Evolutionary conservation across 768 basidiomycete species (phyloP).

Genomic region (Hypsizygus marmoreus): DNA sequence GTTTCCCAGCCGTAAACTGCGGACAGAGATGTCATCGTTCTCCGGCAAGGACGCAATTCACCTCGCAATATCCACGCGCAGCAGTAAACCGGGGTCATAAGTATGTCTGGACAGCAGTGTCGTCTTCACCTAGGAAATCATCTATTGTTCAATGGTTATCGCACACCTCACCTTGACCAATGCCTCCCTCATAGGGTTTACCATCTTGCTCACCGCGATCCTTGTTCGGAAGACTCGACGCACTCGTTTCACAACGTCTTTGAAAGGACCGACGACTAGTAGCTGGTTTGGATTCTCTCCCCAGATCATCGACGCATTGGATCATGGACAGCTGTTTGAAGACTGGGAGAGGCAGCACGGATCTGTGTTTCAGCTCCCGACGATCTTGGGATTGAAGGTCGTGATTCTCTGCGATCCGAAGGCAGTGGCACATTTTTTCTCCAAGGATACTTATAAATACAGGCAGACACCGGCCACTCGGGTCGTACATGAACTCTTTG

Average conservation of each 20-base stretch:
- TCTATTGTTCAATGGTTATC: too few relatives aligned
- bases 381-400: conserved; percentile 9
- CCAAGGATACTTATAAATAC: conserved; percentile 17
- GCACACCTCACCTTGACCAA: too few relatives aligned
- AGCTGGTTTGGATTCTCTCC: conserved; percentile 14
- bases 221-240: too few relatives aligned
- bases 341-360: conserved; percentile 19
- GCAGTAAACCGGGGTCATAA: too few relatives aligned
- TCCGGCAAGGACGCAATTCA: too few relatives aligned
- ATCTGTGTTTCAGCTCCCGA: conserved; percentile 11
- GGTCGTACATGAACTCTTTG: conserved; percentile 24
- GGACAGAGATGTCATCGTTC: too few relatives aligned
- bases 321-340: conserved; percentile 9
- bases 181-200: too few relatives aligned
- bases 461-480: conserved; percentile 22
- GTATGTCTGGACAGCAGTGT: too few relatives aligned
- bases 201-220: too few relatives aligned
- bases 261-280: conserved; percentile 14
- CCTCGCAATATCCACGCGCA: too few relatives aligned
- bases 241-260: neutral
- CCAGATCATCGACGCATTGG: neutral
- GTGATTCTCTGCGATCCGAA: conserved; percentile 24
- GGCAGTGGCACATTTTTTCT: conserved; percentile 24
- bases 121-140: too few relatives aligned
- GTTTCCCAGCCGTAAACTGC: too few relatives aligned